phyloP scores from a whole-genome alignment of 192 early-diverging fungal genomes.

The Dissophora ornata region DNA sequence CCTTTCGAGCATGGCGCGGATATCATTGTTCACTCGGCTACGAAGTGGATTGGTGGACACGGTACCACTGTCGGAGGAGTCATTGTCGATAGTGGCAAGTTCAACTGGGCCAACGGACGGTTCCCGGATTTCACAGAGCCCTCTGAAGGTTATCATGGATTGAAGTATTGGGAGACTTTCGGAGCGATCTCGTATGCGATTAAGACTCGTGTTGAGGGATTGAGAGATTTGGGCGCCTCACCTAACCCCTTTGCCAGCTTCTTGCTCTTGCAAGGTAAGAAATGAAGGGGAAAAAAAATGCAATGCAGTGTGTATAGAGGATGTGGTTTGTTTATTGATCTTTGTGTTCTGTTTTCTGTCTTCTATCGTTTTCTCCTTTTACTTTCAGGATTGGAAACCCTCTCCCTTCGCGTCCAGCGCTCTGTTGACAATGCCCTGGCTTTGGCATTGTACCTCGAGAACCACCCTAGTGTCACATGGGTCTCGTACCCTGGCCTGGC shows the following conservation, averaged over 20 bases:
- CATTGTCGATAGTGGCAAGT: slow-evolving; percentile 88
- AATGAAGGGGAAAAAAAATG: no score
- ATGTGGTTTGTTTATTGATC: background rate
- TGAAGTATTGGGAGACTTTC: slow-evolving; percentile 89
- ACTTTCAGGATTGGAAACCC: slow-evolving; percentile 78
- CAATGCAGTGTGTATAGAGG: background rate
- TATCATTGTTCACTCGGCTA: slow-evolving; percentile 93
- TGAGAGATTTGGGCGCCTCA: slow-evolving; percentile 88
- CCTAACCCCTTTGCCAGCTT: slow-evolving; percentile 91
- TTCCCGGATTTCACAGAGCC: slow-evolving; percentile 93
- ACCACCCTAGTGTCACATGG: slow-evolving; percentile 81
- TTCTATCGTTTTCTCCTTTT: background rate
- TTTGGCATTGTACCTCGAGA: slow-evolving; percentile 83
- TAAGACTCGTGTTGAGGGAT: slow-evolving; percentile 83
- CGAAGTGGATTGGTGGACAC: slow-evolving; percentile 95
- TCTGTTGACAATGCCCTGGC: slow-evolving; percentile 83
- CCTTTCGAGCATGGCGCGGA: slow-evolving; percentile 96
- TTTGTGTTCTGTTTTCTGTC: background rate
- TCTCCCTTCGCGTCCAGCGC: slow-evolving; percentile 89
- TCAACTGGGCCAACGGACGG: slow-evolving; percentile 88
- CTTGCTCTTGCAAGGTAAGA: slow-evolving; percentile 79
- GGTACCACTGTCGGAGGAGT: slow-evolving; percentile 94
- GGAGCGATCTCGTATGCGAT: slow-evolving; percentile 82
- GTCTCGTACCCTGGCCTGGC: slow-evolving; percentile 90
- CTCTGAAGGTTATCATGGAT: slow-evolving; percentile 84